Conservation (phyloP, 1,139 yeast species). For the Scheffersomyces titani region DNA sequence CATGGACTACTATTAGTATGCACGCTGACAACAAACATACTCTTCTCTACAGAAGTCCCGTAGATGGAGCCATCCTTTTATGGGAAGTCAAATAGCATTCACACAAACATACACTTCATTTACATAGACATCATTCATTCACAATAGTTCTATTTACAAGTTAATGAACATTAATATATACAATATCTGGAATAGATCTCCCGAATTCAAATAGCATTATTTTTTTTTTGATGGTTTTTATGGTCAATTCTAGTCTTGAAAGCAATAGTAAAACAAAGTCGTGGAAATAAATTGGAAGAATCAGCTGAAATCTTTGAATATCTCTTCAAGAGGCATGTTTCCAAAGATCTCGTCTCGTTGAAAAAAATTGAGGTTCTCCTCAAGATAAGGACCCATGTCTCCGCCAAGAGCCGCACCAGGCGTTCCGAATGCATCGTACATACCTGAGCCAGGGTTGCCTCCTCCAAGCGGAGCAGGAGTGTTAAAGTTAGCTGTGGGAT, state of each 20-base stretch:
- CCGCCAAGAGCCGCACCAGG: background rate
- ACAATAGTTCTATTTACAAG: background rate
- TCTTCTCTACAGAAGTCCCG: background rate
- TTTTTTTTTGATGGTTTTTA: background rate
- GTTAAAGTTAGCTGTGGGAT: background rate
- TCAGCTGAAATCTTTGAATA: slow-evolving; percentile 8
- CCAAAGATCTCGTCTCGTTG: slow-evolving; percentile 7
- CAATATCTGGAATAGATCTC: background rate
- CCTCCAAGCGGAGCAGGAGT: background rate
- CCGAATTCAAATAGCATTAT: background rate
- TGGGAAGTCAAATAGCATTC: background rate
- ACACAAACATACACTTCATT: background rate
- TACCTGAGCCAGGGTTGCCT: background rate
- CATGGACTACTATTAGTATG: background rate
- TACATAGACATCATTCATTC: background rate
- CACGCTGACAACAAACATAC: background rate
- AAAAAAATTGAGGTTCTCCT: background rate
- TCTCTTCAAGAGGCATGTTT: slow-evolving; percentile 9
- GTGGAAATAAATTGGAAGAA: background rate
- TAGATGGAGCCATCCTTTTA: background rate
- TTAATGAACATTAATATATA: background rate
- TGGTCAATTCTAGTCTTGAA: background rate
- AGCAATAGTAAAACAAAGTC: background rate
- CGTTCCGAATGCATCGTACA: background rate
- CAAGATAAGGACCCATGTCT: background rate